Percentiles rank a stretch among this genome's conserved stretches.
These are phyloP conservation scores for Artemisia tridentata DNA, from an alignment of 129 eudicot species.

Conservation along the genomic window DNA sequence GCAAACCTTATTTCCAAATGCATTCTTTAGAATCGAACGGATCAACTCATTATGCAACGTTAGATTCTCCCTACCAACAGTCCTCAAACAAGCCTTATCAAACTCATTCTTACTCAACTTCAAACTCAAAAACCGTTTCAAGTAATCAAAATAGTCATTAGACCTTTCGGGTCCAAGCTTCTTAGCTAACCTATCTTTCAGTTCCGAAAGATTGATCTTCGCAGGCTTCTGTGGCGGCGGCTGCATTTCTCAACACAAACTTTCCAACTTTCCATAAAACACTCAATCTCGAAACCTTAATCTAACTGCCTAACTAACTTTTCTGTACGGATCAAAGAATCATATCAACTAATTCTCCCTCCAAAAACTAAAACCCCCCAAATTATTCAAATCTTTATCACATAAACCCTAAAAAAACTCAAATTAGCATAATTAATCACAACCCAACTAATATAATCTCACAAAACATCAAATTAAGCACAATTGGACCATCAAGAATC, in stretches of 20 bases:
- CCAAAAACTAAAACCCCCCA: conserved; percentile 56
- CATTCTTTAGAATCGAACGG: conserved; percentile 63
- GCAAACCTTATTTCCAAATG: conserved; percentile 41
- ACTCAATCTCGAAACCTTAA: conserved; percentile 12
- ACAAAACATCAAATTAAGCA: conserved; percentile 9
- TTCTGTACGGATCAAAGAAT: conserved; percentile 29
- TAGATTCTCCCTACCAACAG: conserved; percentile 71
- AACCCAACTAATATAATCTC: conserved; percentile 37
- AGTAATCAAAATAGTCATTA: conserved; percentile 56
- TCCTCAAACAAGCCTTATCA: conserved; percentile 56
- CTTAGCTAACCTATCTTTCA: conserved; percentile 62
- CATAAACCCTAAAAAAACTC: conserved; percentile 41
- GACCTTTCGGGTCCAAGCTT: conserved; percentile 73
- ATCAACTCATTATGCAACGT: conserved; percentile 77
- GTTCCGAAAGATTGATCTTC: conserved; percentile 62
- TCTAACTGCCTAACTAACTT: conserved; percentile 34
- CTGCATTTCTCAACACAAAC: conserved; percentile 66
- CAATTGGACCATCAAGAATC: conserved; percentile 16
- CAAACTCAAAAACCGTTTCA: conserved; percentile 57
- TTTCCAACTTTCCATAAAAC: conserved; percentile 43
- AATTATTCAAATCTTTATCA: conserved; percentile 29
- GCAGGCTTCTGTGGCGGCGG: conserved; percentile 66
- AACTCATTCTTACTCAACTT: conserved; percentile 71
- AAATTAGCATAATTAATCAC: conserved; percentile 19
- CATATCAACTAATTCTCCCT: conserved; percentile 71